Base-by-base conservation (phyloP, 768 basidiomycete species). In the Cytidiella melzeri region DNA sequence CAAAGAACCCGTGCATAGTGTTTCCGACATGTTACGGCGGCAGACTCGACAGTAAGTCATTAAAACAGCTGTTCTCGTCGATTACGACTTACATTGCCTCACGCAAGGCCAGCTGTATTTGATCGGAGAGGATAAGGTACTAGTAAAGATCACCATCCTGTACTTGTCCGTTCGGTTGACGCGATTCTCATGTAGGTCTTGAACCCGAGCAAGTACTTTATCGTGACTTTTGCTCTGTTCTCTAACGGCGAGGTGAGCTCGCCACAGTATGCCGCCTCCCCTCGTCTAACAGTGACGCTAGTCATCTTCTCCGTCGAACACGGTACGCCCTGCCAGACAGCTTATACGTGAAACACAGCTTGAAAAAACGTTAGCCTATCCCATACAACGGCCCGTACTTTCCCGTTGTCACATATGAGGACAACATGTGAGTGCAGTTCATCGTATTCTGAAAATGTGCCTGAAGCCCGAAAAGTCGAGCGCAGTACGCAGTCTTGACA, bases 291-390 rank as follows among this genome's bases (percentile, higher is more conserved):
- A n/a, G n/a, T n/a, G n/a, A n/a, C n/a, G n/a, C 12, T 40, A 81
- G 78, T 81, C 79, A 0, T 81, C 79, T 18, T 80, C 80, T 28
- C 79, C 80, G 25, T 81, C 79, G 0, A 81, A 80, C 59, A 80
- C 80, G 51, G 78, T 79, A 51, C 60, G 38, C 27, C n/a, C n/a
- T n/a, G n/a, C n/a, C n/a, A n/a, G n/a, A n/a, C n/a, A n/a, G n/a
- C n/a, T 36, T 43, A 20, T 25, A 12, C 19, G 15, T 9, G 4
- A 13, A 18, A 38, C 40, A 5, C 13, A 9, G n/a, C n/a, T n/a
- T n/a, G n/a, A n/a, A n/a, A n/a, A n/a, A 3, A 30, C 9, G 13
- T 15, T 18, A 81, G 79, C 74, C 79, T 9, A 57, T 62, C 4
- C 79, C 79, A 0, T 76, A 76, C 58, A 76, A 78, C 51, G 79